Percentiles rank a stretch among this genome's conserved stretches.
phyloP scores from a whole-genome alignment of 495 filamentous ascomycete genomes.

The Lophium mytilinum region DNA sequence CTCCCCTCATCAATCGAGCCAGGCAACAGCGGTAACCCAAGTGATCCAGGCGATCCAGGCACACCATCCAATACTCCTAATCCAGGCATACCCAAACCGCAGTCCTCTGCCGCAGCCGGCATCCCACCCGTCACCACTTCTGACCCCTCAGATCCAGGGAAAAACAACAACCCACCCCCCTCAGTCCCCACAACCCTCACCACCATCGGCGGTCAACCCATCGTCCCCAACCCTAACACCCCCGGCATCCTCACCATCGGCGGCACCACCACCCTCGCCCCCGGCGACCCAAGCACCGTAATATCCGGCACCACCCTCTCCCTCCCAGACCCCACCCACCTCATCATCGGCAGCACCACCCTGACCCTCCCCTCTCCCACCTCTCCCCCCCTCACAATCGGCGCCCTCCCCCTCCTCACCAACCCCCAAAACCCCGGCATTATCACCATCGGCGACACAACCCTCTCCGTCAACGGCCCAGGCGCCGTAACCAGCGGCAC shows the following conservation, averaged over 20 bases:
- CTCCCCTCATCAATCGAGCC: neutral
- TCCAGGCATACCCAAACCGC: neutral
- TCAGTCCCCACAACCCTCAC: slow-evolving; percentile 7
- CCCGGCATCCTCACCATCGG: slow-evolving; percentile 5
- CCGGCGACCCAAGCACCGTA: slow-evolving; percentile 6
- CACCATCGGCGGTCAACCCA: slow-evolving; percentile 4
- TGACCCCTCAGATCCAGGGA: neutral
- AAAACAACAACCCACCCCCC: neutral
- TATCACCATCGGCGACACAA: neutral
- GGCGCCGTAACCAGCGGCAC: neutral
- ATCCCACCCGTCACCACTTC: neutral
- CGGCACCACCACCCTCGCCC: slow-evolving; percentile 1
- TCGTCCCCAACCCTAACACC: slow-evolving; percentile 1
- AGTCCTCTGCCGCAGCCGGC: neutral
- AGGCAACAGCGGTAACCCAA: neutral
- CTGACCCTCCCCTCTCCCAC: slow-evolving; percentile 2
- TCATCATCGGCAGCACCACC: slow-evolving; percentile 4
- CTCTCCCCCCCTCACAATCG: neutral
- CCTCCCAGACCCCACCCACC: slow-evolving; percentile 4
- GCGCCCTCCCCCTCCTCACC: neutral
- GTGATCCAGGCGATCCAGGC: neutral
- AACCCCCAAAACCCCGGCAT: neutral
- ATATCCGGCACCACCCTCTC: slow-evolving; percentile 1
- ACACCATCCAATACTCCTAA: neutral
- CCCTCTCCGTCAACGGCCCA: neutral